These are phyloP conservation scores for Synchytrium microbalum DNA, from an alignment of 371 early-diverging fungal species.

Conservation along the genomic window DNA sequence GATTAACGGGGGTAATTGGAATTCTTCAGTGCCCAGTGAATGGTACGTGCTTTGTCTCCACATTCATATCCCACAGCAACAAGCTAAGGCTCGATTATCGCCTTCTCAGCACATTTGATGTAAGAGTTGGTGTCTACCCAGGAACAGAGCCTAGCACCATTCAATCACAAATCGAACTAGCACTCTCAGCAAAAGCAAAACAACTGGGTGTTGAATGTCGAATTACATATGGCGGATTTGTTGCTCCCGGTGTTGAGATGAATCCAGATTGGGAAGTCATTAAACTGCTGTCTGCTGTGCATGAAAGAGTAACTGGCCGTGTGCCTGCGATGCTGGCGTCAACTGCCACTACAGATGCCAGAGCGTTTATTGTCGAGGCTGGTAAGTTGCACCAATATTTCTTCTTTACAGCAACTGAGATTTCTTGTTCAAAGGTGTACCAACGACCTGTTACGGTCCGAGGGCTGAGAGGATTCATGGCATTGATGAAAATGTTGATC, in stretches of 20 bases:
- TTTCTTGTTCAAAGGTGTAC: background rate
- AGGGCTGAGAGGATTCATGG: background rate
- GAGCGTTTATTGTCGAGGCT: background rate
- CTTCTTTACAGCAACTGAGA: background rate
- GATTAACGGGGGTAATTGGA: background rate
- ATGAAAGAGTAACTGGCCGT: background rate
- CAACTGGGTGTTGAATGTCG: background rate
- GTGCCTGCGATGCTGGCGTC: background rate
- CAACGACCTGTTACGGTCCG: background rate
- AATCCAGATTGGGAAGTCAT: background rate
- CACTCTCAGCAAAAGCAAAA: background rate
- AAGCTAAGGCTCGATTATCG: too few species aligned
- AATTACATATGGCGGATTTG: background rate
- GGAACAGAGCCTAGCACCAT: background rate
- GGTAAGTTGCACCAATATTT: background rate
- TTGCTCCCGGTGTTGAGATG: background rate
- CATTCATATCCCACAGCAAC: background rate
- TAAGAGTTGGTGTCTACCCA: background rate
- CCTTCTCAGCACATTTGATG: background rate
- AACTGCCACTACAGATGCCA: background rate
- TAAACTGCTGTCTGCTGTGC: background rate
- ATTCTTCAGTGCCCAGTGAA: background rate
- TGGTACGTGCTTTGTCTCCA: background rate
- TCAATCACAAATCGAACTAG: background rate
- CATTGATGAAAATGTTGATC: background rate